A percentile compares a stretch with the other conserved stretches of the same genome.
Evolutionary conservation across 306 rosid species (phyloP).

Genomic region (Prunus davidiana): DNA sequence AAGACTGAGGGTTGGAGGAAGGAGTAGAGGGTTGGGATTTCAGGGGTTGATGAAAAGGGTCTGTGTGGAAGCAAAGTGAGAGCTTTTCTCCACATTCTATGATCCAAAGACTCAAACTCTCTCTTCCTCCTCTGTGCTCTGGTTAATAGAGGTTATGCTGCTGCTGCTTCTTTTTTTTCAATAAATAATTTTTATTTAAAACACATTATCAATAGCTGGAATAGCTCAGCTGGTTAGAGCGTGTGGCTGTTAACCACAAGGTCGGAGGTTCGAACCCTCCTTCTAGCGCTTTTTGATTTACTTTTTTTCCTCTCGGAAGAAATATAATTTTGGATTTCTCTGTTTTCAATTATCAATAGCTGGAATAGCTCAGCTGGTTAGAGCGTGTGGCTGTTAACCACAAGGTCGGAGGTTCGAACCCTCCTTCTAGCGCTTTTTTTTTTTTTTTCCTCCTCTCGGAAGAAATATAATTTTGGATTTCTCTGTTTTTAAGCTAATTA

Average conservation of each 20-base stretch:
- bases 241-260: slow-evolving; percentile 63
- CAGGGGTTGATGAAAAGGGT: slow-evolving; percentile 47
- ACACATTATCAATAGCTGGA: not conserved
- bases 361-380: slow-evolving; percentile 24
- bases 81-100: slow-evolving; percentile 44
- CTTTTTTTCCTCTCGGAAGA: too few species aligned
- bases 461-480: not conserved
- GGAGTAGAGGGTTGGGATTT: slow-evolving; percentile 65
- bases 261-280: slow-evolving; percentile 63
- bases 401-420: slow-evolving; percentile 63
- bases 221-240: slow-evolving; percentile 38
- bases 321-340: not conserved
- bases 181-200: not conserved
- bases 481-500: not conserved
- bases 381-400: slow-evolving; percentile 62
- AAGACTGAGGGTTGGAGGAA: slow-evolving; percentile 89
- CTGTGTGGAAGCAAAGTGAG: slow-evolving; percentile 31
- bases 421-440: slow-evolving; percentile 38
- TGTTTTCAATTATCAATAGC: too few species aligned
- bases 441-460: too few species aligned
- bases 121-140: slow-evolving; percentile 3
- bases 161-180: too few species aligned
- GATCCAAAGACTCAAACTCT: slow-evolving; percentile 6
- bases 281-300: slow-evolving; percentile 29
- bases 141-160: not conserved